Evolutionary conservation across 1,284 basidiomycete genomes (phyloP).

Genomic region (Coriolopsis trogii): DNA sequence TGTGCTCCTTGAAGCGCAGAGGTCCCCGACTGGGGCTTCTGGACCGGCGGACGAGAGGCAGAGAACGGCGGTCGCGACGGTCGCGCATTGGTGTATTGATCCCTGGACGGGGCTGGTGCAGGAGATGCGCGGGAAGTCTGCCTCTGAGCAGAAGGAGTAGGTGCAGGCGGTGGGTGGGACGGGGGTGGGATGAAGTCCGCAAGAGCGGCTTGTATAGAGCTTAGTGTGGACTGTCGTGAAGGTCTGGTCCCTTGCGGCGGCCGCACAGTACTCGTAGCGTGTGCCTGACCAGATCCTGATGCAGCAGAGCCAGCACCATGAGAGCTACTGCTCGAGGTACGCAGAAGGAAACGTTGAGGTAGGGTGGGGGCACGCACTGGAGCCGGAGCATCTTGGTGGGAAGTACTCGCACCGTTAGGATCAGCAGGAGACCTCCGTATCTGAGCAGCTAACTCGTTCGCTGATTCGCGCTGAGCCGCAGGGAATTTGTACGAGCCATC

Average conservation of each 20-base stretch:
- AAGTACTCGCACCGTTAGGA: neutral
- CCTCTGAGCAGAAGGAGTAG: neutral
- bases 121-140: neutral
- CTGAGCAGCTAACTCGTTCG: slow-evolving; percentile 15
- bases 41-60: neutral
- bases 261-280: neutral
- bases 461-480: slow-evolving; percentile 12
- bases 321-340: neutral
- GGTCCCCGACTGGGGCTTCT: neutral
- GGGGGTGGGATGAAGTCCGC: slow-evolving; percentile 9
- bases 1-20: too few relatives aligned
- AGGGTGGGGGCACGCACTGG: neutral
- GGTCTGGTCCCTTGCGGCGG: neutral
- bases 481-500: slow-evolving; percentile 41
- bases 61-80: neutral
- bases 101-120: neutral
- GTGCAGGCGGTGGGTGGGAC: neutral
- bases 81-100: neutral
- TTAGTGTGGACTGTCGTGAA: slow-evolving; percentile 4
- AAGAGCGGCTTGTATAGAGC: slow-evolving; percentile 12
- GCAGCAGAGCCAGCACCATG: neutral
- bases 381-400: neutral
- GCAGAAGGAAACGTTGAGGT: neutral
- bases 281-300: neutral
- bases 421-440: neutral